Conservation (phyloP, 2,329 filamentous ascomycete species). For the Coniosporium tulheliwenetii region DNA sequence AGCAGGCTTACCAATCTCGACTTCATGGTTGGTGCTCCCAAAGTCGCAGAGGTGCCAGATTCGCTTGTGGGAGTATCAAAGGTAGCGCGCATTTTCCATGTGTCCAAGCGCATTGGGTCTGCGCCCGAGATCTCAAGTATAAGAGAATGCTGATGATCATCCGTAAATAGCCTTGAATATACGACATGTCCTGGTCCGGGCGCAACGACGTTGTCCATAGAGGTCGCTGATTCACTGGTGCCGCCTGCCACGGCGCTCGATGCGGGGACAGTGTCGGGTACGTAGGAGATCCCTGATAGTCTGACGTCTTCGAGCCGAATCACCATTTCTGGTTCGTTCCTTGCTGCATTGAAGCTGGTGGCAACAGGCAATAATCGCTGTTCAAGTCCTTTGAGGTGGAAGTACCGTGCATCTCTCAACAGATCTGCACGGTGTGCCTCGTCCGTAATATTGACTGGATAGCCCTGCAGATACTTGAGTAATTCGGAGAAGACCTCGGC, state of each 20-base stretch:
- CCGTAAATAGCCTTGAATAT: conserved; percentile 28
- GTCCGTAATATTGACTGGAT: conserved; percentile 60
- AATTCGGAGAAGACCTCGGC: conserved; percentile 77
- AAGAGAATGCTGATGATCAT: conserved; percentile 57
- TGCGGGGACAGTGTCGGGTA: conserved; percentile 26
- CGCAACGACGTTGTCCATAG: conserved; percentile 4
- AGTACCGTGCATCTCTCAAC: conserved; percentile 78
- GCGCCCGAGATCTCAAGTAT: conserved; percentile 22
- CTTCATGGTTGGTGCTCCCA: conserved; percentile 28
- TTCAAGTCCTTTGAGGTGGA: conserved; percentile 81
- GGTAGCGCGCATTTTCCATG: conserved; percentile 39
- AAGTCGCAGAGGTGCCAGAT: no score
- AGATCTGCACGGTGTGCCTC: conserved; percentile 64
- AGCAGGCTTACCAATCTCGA: conserved; percentile 57
- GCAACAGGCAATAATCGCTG: conserved; percentile 68
- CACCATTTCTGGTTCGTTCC: conserved; percentile 57
- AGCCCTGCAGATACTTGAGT: conserved; percentile 67
- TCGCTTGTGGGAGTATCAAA: conserved; percentile 45
- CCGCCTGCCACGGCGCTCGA: conserved; percentile 6
- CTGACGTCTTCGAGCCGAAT: conserved; percentile 76
- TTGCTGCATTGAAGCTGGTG: conserved; percentile 58
- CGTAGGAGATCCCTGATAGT: conserved; percentile 64
- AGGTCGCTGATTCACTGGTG: conserved; percentile 11
- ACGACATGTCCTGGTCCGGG: conserved; percentile 4
- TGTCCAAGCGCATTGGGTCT: conserved; percentile 1